phyloP scores from a whole-genome alignment of 1,139 yeast species.

The Scheffersomyces lignicola region DNA sequence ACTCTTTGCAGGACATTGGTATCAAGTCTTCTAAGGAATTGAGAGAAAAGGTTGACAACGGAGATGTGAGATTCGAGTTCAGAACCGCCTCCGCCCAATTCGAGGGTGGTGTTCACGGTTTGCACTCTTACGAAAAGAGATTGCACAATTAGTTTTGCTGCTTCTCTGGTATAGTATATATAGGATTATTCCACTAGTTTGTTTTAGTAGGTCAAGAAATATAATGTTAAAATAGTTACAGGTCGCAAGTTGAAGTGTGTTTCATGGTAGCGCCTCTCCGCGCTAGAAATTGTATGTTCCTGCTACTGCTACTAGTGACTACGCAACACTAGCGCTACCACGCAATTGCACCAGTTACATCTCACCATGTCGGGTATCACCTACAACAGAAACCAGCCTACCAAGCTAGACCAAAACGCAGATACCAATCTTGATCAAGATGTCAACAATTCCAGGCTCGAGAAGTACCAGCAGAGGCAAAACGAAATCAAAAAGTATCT shows the following conservation, averaged over 20 bases:
- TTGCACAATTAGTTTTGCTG: slow-evolving; percentile 57
- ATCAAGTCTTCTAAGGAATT: slow-evolving; percentile 63
- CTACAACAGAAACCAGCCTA: slow-evolving; percentile 13
- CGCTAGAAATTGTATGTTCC: too few species aligned
- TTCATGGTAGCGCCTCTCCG: too few species aligned
- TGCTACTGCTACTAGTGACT: too few species aligned
- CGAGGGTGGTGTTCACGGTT: slow-evolving; percentile 97
- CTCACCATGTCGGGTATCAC: too few species aligned
- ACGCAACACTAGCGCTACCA: too few species aligned
- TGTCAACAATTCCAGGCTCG: slow-evolving; percentile 42
- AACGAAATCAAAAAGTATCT: slow-evolving; percentile 55
- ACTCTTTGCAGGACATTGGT: slow-evolving; percentile 98
- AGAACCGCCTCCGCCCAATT: slow-evolving; percentile 98
- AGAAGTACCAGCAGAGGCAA: slow-evolving; percentile 49
- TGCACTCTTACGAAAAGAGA: slow-evolving; percentile 96
- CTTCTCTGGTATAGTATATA: neutral
- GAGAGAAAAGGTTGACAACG: slow-evolving; percentile 62
- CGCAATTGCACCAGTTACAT: too few species aligned
- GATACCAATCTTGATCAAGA: slow-evolving; percentile 60
- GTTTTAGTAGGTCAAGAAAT: too few species aligned
- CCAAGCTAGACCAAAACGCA: slow-evolving; percentile 23
- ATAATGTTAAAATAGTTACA: too few species aligned
- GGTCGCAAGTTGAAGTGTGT: too few species aligned
- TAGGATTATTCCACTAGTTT: too few species aligned
- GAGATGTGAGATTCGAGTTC: slow-evolving; percentile 88